Percentiles rank a stretch among this genome's conserved stretches.
Evolutionary conservation across 257 asterid species (phyloP).

Genomic region (Petunia secreta): DNA sequence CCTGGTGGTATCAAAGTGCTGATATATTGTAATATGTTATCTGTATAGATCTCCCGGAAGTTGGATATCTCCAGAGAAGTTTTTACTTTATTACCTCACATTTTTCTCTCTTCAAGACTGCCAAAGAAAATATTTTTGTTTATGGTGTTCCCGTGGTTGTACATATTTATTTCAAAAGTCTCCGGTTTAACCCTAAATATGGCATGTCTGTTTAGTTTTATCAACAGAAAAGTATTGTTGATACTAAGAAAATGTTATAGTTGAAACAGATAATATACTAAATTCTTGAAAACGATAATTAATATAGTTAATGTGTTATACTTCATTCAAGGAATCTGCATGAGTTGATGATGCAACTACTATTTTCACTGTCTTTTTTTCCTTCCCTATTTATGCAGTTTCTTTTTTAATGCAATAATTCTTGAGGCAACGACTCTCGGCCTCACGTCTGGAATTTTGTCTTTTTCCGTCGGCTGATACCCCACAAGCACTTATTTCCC

Average conservation of each 20-base stretch:
- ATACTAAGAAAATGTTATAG: background rate
- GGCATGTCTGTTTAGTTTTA: background rate
- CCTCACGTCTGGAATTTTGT: background rate
- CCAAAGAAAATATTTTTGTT: background rate
- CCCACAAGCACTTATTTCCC: slow-evolving; percentile 1
- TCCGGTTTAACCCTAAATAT: background rate
- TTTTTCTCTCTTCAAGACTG: no score
- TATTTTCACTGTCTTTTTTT: background rate
- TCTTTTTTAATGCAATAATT: background rate
- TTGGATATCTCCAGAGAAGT: no score
- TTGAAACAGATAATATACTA: slow-evolving; percentile 17
- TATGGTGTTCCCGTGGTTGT: background rate
- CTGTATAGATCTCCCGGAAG: no score
- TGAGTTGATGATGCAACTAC: background rate
- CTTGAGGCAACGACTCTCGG: background rate
- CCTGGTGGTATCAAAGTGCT: no score
- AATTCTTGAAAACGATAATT: slow-evolving; percentile 6
- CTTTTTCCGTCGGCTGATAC: slow-evolving; percentile 20
- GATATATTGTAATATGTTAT: no score
- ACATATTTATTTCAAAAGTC: background rate
- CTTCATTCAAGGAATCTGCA: background rate
- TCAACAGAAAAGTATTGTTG: background rate
- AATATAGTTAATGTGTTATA: background rate
- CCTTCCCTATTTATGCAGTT: background rate
- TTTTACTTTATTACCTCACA: no score